Conservation (phyloP, 2,329 filamentous ascomycete genomes). For the Daldinia eschscholtzii region DNA sequence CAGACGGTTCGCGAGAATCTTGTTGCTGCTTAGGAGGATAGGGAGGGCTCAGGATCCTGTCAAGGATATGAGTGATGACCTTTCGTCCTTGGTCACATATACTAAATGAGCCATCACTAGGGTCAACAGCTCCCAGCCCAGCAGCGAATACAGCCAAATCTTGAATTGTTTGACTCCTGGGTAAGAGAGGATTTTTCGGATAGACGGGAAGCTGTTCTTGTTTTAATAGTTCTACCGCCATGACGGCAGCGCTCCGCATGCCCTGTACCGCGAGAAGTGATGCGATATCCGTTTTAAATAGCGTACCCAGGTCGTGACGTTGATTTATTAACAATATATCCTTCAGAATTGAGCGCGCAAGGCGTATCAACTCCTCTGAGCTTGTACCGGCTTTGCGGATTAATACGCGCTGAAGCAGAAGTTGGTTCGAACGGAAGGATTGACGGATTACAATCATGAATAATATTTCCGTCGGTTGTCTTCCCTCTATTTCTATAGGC, state of each 20-base stretch:
- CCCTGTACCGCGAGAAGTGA: constrained; percentile 52
- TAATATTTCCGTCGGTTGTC: constrained; percentile 46
- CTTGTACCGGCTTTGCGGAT: constrained; percentile 53
- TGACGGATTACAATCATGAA: constrained; percentile 45
- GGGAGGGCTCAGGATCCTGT: constrained; percentile 52
- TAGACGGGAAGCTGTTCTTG: constrained; percentile 54
- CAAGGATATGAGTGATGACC: constrained; percentile 54
- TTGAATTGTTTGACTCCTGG: constrained; percentile 55
- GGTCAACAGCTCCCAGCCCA: constrained; percentile 51
- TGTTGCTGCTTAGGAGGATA: constrained; percentile 33
- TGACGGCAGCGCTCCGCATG: constrained; percentile 53
- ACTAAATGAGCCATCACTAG: constrained; percentile 49
- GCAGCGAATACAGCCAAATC: constrained; percentile 54
- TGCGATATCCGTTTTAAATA: constrained; percentile 50
- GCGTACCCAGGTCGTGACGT: constrained; percentile 50
- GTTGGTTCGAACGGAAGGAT: constrained; percentile 48
- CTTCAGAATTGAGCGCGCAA: constrained; percentile 50
- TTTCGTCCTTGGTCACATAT: constrained; percentile 54
- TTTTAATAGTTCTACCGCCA: constrained; percentile 54
- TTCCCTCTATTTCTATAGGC: constrained; percentile 39
- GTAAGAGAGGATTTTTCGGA: constrained; percentile 52
- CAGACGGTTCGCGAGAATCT: constrained; percentile 23
- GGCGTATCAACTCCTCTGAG: constrained; percentile 51
- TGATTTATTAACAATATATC: constrained; percentile 52
- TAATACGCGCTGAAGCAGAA: constrained; percentile 53